Percentiles rank a stretch among this genome's conserved stretches.
These are phyloP conservation scores for Spizellomyces sp. DNA, from an alignment of 192 early-diverging fungal species.

Conservation along the genomic window DNA sequence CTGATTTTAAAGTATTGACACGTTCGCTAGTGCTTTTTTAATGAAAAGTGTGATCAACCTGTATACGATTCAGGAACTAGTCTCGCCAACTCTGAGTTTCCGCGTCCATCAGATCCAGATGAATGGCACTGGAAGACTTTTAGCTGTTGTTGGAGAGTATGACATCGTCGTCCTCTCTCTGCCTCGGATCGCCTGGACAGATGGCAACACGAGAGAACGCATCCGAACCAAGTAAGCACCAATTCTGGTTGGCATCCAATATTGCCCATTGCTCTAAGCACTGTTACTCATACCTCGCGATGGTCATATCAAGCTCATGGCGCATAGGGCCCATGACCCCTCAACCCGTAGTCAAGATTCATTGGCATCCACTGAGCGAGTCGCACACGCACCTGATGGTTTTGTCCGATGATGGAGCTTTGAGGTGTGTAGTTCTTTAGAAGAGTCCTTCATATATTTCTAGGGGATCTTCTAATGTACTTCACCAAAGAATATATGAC, in stretches of 20 bases:
- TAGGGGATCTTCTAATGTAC: background rate
- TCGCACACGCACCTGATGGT: slow-evolving; percentile 70
- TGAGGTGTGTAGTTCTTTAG: slow-evolving; percentile 47
- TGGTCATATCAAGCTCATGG: background rate
- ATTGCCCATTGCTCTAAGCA: background rate
- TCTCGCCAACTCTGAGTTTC: slow-evolving; percentile 17
- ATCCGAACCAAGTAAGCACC: no score
- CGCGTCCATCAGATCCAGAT: slow-evolving; percentile 25
- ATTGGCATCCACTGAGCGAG: slow-evolving; percentile 81
- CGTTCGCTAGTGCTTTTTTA: background rate
- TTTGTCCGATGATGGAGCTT: slow-evolving; percentile 61
- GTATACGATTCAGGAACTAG: slow-evolving; percentile 11
- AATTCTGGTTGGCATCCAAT: background rate
- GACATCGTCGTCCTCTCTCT: slow-evolving; percentile 19
- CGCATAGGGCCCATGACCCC: background rate
- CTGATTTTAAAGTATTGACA: slow-evolving; percentile 19
- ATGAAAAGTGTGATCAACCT: background rate
- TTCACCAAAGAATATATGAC: slow-evolving; percentile 64
- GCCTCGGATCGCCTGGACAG: slow-evolving; percentile 17
- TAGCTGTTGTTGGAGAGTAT: slow-evolving; percentile 29
- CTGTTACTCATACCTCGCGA: background rate
- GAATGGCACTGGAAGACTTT: slow-evolving; percentile 26
- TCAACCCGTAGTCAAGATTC: slow-evolving; percentile 52
- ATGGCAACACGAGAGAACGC: no score
- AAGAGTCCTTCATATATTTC: background rate